Conservation (phyloP, 352 stramenopile species). For the Pythium volutum region DNA sequence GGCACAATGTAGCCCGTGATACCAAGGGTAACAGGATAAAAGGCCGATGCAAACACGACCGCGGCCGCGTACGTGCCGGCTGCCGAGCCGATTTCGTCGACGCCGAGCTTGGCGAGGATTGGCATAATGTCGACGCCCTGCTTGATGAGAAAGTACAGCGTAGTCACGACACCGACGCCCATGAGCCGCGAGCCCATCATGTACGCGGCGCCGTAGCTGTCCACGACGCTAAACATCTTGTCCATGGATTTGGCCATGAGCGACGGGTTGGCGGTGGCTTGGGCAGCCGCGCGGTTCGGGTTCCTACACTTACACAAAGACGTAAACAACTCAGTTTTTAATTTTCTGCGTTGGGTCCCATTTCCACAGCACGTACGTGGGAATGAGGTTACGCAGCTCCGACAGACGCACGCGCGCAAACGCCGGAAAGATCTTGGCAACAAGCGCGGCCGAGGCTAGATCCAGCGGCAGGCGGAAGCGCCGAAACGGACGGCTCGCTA, state of each 20-base stretch:
- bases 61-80: constrained; percentile 73
- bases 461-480: constrained; percentile 78
- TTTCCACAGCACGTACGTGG: constrained; percentile 33
- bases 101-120: constrained; percentile 61
- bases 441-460: constrained; percentile 56
- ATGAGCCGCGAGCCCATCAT: constrained; percentile 86
- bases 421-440: constrained; percentile 66
- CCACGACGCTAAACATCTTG: constrained; percentile 68
- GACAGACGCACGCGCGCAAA: constrained; percentile 74
- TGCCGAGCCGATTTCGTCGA: constrained; percentile 67
- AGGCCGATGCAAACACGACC: constrained; percentile 71
- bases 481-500: constrained; percentile 77
- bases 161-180: constrained; percentile 70
- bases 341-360: background rate
- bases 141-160: constrained; percentile 73
- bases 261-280: constrained; percentile 19
- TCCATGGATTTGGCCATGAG: constrained; percentile 63
- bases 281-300: constrained; percentile 4
- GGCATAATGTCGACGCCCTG: constrained; percentile 83
- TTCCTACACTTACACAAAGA: background rate
- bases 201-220: constrained; percentile 87
- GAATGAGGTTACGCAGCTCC: constrained; percentile 53
- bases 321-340: background rate
- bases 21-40: constrained; percentile 81
- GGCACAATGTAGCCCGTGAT: constrained; percentile 74